phyloP scores from a whole-genome alignment of 805 yeast genomes.

The Barnettozyma salicaria region DNA sequence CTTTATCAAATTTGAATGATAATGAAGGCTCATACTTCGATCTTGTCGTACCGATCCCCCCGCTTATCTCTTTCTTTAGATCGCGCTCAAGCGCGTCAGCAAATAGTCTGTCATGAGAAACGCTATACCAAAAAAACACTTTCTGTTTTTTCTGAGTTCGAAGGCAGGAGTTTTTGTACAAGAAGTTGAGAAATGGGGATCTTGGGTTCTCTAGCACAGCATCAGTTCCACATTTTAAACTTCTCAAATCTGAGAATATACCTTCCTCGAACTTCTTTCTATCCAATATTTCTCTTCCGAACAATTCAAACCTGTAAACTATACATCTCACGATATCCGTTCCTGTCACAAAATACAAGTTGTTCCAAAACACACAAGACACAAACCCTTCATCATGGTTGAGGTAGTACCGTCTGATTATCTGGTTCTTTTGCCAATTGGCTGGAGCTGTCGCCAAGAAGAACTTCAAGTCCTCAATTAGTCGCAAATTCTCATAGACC shows the following conservation, averaged over 20 bases:
- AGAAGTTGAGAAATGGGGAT: slow-evolving; percentile 75
- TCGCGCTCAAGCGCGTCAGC: slow-evolving; percentile 93
- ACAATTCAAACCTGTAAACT: slow-evolving; percentile 79
- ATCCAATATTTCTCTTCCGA: slow-evolving; percentile 80
- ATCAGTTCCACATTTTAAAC: slow-evolving; percentile 78
- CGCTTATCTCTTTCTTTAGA: slow-evolving; percentile 63
- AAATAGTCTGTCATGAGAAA: slow-evolving; percentile 87
- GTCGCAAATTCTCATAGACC: slow-evolving; percentile 48
- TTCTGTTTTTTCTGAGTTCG: slow-evolving; percentile 96
- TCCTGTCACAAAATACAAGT: slow-evolving; percentile 84
- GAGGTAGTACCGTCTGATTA: slow-evolving; percentile 76
- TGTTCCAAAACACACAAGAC: slow-evolving; percentile 90
- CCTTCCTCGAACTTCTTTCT: slow-evolving; percentile 97
- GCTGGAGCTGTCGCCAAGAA: slow-evolving; percentile 93
- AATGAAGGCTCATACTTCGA: slow-evolving; percentile 74
- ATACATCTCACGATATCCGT: slow-evolving; percentile 94
- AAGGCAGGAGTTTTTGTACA: slow-evolving; percentile 80
- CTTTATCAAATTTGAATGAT: slow-evolving; percentile 61
- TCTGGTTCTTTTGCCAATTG: slow-evolving; percentile 85
- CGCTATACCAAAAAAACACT: slow-evolving; percentile 94
- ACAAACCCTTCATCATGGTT: slow-evolving; percentile 89
- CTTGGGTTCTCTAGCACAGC: slow-evolving; percentile 85
- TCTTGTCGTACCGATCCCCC: slow-evolving; percentile 63
- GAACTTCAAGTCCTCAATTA: slow-evolving; percentile 74
- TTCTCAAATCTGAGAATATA: slow-evolving; percentile 82